Evolutionary conservation across 164 flowering plant species (phyloP), one percentile per base, ranked within the genome.

Genomic region (Piper betle): DNA sequence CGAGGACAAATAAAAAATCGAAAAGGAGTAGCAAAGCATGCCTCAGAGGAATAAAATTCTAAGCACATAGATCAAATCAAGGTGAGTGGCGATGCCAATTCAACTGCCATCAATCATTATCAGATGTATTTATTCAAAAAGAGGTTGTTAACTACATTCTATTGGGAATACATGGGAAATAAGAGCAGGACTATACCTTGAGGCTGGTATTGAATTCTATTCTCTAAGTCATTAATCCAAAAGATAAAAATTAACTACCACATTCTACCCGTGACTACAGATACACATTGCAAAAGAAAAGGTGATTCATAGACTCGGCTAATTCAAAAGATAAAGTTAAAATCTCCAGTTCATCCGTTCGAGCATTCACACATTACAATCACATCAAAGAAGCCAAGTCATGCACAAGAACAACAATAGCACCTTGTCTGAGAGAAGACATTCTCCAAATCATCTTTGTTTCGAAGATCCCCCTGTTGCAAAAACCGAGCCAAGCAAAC

Each of bases 381-480:
- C 8, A 6, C 5, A 4, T 19, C 16, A 17, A 52, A 19, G 0
- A 52, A 52, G 18, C 54, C 5, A 19, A 11, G 18, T 19, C 16
- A 4, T 15, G 16, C 18, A 52, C 52, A 48, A 9, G 11, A 48
- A 20, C 10, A 39, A 37, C 48, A 13, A 39, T 25, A 38, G 5
- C 39, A 91, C 97, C 77, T 85, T 2, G 68, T 73, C 55, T 58
- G 37, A 18, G 88, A 78, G 66, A 91, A 91, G 25, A 88, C 67
- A 67, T 80, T 84, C 78, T 91, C 98, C 77, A 91, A 75, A 69
- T 88, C 92, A 9, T 79, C 84, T 68, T 73, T 84, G 33, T 81
- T 88, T 72, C 98, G 81, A 6, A 91, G 80, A 80, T 91, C 78
- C 25, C 78, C 78, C 97, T 90, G 79, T 76, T 20, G 16, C 41